phyloP scores from a whole-genome alignment of 1,284 basidiomycete species.

The Anthracocystis panici-leucophaei region DNA sequence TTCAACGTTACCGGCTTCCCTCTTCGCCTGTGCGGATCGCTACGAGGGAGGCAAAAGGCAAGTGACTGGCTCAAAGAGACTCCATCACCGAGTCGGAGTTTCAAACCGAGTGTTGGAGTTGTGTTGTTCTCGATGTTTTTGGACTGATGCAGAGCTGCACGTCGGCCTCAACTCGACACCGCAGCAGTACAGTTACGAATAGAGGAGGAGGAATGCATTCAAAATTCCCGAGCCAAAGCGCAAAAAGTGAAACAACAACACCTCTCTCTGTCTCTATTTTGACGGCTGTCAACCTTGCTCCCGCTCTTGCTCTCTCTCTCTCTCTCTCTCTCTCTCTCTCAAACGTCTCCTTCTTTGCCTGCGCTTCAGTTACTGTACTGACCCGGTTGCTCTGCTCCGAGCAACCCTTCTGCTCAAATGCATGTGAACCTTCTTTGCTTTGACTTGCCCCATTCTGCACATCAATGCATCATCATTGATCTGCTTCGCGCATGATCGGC shows the following conservation, averaged over 20 bases:
- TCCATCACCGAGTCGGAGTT: slow-evolving; percentile 51
- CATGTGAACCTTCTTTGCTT: slow-evolving; percentile 8
- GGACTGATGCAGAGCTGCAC: slow-evolving; percentile 19
- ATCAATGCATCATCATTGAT: slow-evolving; percentile 14
- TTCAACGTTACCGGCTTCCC: slow-evolving; percentile 1
- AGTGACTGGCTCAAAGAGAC: slow-evolving; percentile 21
- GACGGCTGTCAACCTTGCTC: slow-evolving; percentile 1
- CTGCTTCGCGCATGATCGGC: slow-evolving; percentile 13
- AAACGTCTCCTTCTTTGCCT: no score
- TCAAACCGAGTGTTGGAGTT: slow-evolving; percentile 14
- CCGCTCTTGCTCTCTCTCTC: neutral
- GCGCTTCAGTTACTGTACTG: neutral
- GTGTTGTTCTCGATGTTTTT: slow-evolving; percentile 11
- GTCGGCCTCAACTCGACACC: slow-evolving; percentile 24
- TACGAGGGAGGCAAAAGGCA: neutral
- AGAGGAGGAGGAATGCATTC: slow-evolving; percentile 12
- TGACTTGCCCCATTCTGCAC: slow-evolving; percentile 5
- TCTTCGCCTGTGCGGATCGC: neutral
- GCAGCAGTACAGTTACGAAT: slow-evolving; percentile 2
- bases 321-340: no score
- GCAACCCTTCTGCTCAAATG: neutral
- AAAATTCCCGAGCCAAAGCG: slow-evolving; percentile 34
- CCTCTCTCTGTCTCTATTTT: neutral
- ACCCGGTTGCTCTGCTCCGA: neutral
- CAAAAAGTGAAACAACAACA: neutral